These are phyloP conservation scores for Paulownia fortunei DNA, from an alignment of 257 asterid species.

Conservation along the genomic window DNA sequence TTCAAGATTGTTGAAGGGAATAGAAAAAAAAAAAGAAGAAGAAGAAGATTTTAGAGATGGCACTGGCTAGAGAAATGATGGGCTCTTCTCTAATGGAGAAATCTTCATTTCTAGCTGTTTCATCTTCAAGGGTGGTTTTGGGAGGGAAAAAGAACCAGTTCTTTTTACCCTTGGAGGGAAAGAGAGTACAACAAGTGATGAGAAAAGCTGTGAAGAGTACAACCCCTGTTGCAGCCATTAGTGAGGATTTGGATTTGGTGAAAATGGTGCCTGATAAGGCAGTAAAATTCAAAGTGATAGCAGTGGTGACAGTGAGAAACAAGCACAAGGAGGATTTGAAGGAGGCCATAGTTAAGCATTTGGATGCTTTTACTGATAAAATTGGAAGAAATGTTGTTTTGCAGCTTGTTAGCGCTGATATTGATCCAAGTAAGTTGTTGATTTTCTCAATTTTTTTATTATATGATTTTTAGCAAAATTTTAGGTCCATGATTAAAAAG, in stretches of 20 bases:
- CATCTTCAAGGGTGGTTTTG: conserved; percentile 26
- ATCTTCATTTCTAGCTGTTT: conserved; percentile 41
- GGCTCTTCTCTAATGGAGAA: conserved; percentile 59
- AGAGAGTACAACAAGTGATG: conserved; percentile 33
- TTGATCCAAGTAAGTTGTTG: conserved; percentile 74
- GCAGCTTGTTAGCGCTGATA: conserved; percentile 75
- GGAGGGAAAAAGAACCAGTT: conserved; percentile 30
- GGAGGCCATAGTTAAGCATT: conserved; percentile 69
- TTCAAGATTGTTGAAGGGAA: no score
- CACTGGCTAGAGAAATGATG: conserved; percentile 70
- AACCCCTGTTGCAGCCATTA: conserved; percentile 66
- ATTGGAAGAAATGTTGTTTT: conserved; percentile 82
- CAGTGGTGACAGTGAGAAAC: conserved; percentile 83
- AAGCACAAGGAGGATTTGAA: conserved; percentile 77
- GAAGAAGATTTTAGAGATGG: conserved; percentile 49
- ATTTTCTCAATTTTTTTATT: no score
- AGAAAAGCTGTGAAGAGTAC: conserved; percentile 33
- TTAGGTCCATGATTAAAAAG: no score
- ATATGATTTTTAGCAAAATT: no score
- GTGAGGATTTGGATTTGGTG: conserved; percentile 77
- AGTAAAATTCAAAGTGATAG: conserved; percentile 76
- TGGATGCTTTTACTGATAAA: conserved; percentile 78
- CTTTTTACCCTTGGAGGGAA: conserved; percentile 44
- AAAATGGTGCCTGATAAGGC: conserved; percentile 72
- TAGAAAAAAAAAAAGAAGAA: not conserved